Percentiles rank a stretch among this genome's conserved stretches.
phyloP scores from a whole-genome alignment of 345 rosid species.

The Abelmoschus esculentus region DNA sequence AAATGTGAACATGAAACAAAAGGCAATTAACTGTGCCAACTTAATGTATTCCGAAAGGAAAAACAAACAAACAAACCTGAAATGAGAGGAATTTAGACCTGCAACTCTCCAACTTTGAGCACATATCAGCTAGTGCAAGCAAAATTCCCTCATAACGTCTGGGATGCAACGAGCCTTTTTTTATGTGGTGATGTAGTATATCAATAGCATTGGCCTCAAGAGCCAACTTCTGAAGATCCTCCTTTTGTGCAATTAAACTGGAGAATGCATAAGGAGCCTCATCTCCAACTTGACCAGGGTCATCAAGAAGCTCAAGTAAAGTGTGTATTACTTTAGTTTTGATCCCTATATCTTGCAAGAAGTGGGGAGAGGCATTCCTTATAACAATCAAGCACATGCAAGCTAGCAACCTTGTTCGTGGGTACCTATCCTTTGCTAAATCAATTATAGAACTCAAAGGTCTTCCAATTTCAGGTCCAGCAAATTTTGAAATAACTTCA shows the following conservation, averaged over 20 bases:
- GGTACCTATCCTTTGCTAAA: constrained; percentile 51
- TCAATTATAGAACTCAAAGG: constrained; percentile 46
- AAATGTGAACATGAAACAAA: not conserved
- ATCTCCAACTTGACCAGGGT: constrained; percentile 76
- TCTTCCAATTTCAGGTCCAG: constrained; percentile 49
- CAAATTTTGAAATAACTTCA: constrained; percentile 44
- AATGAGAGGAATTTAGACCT: constrained; percentile 55
- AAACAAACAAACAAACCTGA: constrained; percentile 37
- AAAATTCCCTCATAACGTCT: constrained; percentile 60
- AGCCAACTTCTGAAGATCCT: constrained; percentile 78
- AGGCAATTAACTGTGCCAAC: not conserved
- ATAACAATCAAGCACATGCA: constrained; percentile 67
- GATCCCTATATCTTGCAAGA: constrained; percentile 49
- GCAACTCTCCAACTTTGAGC: constrained; percentile 78
- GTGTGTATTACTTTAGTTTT: constrained; percentile 45
- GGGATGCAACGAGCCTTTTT: constrained; percentile 37
- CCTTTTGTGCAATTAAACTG: constrained; percentile 48
- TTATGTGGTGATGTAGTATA: constrained; percentile 40
- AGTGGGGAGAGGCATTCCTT: constrained; percentile 49
- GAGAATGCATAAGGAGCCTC: constrained; percentile 74
- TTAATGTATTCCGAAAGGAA: not conserved
- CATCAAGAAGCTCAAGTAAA: constrained; percentile 82
- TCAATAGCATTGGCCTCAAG: constrained; percentile 59
- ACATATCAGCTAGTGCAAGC: constrained; percentile 65
- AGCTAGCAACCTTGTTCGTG: constrained; percentile 73